A percentile compares a stretch with the other conserved stretches of the same genome.
These are phyloP conservation scores for Cutaneotrichosporon daszewskae DNA, from an alignment of 1,284 basidiomycete species.

Conservation along the genomic window DNA sequence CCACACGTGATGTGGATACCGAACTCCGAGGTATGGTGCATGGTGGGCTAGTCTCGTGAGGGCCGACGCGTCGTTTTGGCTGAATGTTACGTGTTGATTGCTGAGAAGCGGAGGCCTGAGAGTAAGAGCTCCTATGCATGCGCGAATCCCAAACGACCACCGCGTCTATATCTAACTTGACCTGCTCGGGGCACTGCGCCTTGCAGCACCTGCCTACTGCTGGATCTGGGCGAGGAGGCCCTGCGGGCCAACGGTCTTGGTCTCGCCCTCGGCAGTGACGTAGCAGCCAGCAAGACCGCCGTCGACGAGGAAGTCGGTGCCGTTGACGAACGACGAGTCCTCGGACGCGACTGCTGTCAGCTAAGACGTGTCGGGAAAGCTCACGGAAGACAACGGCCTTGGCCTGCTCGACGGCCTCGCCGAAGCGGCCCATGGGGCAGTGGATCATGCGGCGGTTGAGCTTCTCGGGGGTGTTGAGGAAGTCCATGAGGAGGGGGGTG, in stretches of 20 bases:
- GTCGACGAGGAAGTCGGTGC: slow-evolving; percentile 87
- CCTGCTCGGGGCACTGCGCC: not conserved
- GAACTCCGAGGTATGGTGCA: too few relatives aligned
- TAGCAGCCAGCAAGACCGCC: slow-evolving; percentile 85
- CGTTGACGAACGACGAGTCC: slow-evolving; percentile 57
- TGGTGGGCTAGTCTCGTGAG: not conserved
- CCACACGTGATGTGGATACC: too few relatives aligned
- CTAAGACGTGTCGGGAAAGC: slow-evolving; percentile 40
- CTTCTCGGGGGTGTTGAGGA: slow-evolving; percentile 95
- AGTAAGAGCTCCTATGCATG: too few relatives aligned
- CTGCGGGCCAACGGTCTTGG: slow-evolving; percentile 21
- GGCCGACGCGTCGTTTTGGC: too few relatives aligned
- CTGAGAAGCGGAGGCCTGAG: too few relatives aligned
- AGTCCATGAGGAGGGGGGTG: slow-evolving; percentile 94
- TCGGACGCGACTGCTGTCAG: slow-evolving; percentile 47
- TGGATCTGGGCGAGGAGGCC: slow-evolving; percentile 14
- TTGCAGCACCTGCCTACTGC: slow-evolving; percentile 2
- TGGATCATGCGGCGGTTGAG: slow-evolving; percentile 82
- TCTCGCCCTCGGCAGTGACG: slow-evolving; percentile 52
- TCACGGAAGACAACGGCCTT: slow-evolving; percentile 82
- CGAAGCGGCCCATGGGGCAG: slow-evolving; percentile 93
- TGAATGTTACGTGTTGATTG: too few relatives aligned
- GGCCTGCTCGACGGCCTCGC: slow-evolving; percentile 90
- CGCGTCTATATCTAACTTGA: too few relatives aligned
- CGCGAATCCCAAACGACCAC: too few relatives aligned